Base-by-base conservation (phyloP, 23 red algal species). In the Agarophyton chilense region DNA sequence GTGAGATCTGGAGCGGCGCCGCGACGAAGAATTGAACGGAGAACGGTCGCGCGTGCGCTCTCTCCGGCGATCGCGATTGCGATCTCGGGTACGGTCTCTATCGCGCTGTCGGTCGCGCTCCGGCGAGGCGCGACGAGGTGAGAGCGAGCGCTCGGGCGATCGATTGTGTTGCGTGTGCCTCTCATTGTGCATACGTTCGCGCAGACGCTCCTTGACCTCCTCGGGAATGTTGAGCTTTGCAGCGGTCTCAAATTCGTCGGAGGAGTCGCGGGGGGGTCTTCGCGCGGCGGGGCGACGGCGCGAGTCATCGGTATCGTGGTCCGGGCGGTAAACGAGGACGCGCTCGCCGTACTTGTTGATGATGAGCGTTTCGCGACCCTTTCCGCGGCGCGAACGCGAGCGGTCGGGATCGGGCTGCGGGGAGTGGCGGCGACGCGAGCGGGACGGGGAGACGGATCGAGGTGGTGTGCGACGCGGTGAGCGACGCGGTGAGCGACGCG, bases 191-290 rank as follows among this genome's bases (percentile, higher is more conserved):
- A 72, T 73, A 14, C 82, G 57, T 38, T 83, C 79, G 40, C 55
- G 43, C 52, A 83, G 55, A 45, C 79, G 49, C 52, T 83, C 79
- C 79, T 83, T 83, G 13, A 83, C 79, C 54, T 83, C 79, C 28
- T 61, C 55, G 55, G 79, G 79, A 19, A 83, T 83, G 40, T 63
- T 58, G 38, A 83, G 61, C 36, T 83, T 65, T 17, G 61, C 79
- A 0, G 55, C 31, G 21, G 61, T 47, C 16, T 87, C 82, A 72
- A 33, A 87, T 39, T 42, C 64, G 49, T 72, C 55, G 8, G 55
- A 68, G 14, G 62, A 72, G 16, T 87, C 82, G 38, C 66, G 40
- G 2, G 77, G 21, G 1, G 51, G 1, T 19, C 54, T 22, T 11
- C 77, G 77, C 51, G 50, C 25, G 25, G 64, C 24, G 19, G 40